These are phyloP conservation scores for Kurtzmaniella quercitrusa DNA, from an alignment of 1,139 yeast species.

Conservation along the genomic window DNA sequence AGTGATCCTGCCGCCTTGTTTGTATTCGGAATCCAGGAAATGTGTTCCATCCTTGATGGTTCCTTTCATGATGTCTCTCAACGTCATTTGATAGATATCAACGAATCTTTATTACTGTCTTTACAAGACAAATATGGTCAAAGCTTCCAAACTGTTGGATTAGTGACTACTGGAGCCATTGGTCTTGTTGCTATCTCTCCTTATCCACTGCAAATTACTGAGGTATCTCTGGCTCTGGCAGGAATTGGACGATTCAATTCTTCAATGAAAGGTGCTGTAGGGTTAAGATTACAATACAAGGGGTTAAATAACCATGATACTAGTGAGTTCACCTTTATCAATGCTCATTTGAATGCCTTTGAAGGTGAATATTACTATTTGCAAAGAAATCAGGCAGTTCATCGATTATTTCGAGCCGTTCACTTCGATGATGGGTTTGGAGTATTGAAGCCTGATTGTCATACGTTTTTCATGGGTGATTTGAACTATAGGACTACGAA, in stretches of 20 bases:
- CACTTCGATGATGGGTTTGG: slow-evolving; percentile 60
- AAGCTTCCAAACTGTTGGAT: slow-evolving; percentile 42
- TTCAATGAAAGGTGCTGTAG: slow-evolving; percentile 73
- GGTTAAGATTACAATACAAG: slow-evolving; percentile 43
- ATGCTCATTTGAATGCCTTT: slow-evolving; percentile 70
- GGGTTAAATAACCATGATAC: slow-evolving; percentile 8
- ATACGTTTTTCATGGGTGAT: slow-evolving; percentile 77
- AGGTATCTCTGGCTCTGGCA: slow-evolving; percentile 25
- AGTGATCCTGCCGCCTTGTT: slow-evolving; percentile 39
- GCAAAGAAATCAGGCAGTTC: slow-evolving; percentile 51
- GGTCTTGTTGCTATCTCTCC: slow-evolving; percentile 57
- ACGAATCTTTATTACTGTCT: slow-evolving; percentile 35
- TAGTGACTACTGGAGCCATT: slow-evolving; percentile 58
- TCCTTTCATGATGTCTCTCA: slow-evolving; percentile 41
- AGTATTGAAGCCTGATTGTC: slow-evolving; percentile 51
- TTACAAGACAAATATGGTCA: slow-evolving; percentile 30
- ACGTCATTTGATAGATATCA: slow-evolving; percentile 35
- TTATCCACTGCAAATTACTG: slow-evolving; percentile 27
- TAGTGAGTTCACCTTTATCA: slow-evolving; percentile 55
- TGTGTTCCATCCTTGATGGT: slow-evolving; percentile 63
- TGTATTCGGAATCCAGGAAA: slow-evolving; percentile 74
- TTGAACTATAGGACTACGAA: slow-evolving; percentile 67
- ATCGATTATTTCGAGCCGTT: slow-evolving; percentile 47
- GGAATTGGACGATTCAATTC: slow-evolving; percentile 60
- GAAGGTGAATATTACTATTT: slow-evolving; percentile 54